Evolutionary conservation across 2,329 filamentous ascomycete genomes (phyloP).

Genomic region (Ophiostoma tasmaniense): DNA sequence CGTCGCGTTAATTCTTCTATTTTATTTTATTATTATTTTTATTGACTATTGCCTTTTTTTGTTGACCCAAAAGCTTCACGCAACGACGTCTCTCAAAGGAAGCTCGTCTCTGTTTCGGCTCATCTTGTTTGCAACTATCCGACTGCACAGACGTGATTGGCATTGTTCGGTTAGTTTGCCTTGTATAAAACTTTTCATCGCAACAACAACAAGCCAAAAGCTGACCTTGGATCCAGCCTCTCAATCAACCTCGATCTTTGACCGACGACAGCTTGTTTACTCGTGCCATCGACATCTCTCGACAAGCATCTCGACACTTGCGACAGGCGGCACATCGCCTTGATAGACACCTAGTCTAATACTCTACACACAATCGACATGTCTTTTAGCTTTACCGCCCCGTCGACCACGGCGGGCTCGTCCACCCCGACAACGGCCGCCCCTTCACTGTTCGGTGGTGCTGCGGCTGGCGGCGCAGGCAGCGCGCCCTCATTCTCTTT

Average conservation of each 20-base stretch:
- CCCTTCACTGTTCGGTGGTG: constrained; percentile 26
- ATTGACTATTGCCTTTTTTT: constrained; percentile 9
- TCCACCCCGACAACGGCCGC: constrained; percentile 29
- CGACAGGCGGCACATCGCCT: neutral
- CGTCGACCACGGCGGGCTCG: constrained; percentile 30
- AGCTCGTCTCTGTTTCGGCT: neutral
- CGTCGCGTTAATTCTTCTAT: constrained; percentile 14
- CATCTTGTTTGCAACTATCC: neutral
- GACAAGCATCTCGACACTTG: neutral
- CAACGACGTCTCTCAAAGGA: constrained; percentile 8
- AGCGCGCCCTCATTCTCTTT: constrained; percentile 24
- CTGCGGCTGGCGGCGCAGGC: neutral
- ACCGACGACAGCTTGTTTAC: neutral
- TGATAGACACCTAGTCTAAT: neutral
- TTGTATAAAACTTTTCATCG: neutral
- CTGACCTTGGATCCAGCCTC: neutral
- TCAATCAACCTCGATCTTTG: neutral
- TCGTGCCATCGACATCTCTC: neutral
- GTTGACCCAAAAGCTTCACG: constrained; percentile 13
- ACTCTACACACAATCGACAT: constrained; percentile 14
- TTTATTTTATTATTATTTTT: constrained; percentile 7
- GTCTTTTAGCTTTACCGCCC: constrained; percentile 27
- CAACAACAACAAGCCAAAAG: neutral
- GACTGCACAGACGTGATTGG: neutral
- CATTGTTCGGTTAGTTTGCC: neutral